These are phyloP conservation scores for Microdochium bolleyi DNA, from an alignment of 2,329 filamentous ascomycete genomes.

Conservation along the genomic window DNA sequence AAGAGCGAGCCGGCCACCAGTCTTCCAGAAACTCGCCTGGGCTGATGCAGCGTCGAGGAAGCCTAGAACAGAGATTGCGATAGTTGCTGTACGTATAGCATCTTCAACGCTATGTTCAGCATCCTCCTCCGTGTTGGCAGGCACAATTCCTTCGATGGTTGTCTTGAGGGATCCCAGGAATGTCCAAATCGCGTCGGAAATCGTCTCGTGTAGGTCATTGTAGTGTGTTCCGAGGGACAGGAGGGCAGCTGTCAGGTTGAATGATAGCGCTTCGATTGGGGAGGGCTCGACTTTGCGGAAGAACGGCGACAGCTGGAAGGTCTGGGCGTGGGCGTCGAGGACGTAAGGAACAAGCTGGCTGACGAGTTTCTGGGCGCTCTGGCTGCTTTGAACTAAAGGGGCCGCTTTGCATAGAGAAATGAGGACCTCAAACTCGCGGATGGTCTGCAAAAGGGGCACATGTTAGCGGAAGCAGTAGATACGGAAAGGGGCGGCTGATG, in stretches of 20 bases:
- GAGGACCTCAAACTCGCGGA: slow-evolving; percentile 86
- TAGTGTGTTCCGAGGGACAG: slow-evolving; percentile 74
- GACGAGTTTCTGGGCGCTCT: slow-evolving; percentile 72
- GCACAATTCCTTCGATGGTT: slow-evolving; percentile 48
- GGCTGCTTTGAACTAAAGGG: slow-evolving; percentile 59
- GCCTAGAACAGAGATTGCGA: slow-evolving; percentile 79
- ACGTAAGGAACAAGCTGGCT: slow-evolving; percentile 77
- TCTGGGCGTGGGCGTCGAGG: slow-evolving; percentile 73
- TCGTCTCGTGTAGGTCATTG: slow-evolving; percentile 55
- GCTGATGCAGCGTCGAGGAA: slow-evolving; percentile 79
- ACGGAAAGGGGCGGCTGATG: not conserved
- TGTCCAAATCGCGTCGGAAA: slow-evolving; percentile 58
- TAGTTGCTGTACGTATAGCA: slow-evolving; percentile 61
- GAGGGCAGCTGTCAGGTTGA: slow-evolving; percentile 70
- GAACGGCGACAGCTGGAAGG: slow-evolving; percentile 72
- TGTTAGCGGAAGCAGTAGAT: slow-evolving; percentile 5
- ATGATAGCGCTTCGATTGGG: slow-evolving; percentile 78
- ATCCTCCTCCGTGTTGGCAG: slow-evolving; percentile 44
- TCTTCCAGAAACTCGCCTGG: slow-evolving; percentile 73
- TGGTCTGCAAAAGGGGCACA: slow-evolving; percentile 45
- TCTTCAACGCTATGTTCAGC: slow-evolving; percentile 56
- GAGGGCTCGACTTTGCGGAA: slow-evolving; percentile 78
- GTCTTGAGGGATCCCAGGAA: slow-evolving; percentile 67
- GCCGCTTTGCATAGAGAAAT: slow-evolving; percentile 88
- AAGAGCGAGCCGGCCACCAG: slow-evolving; percentile 64